Conservation (phyloP, 345 rosid genomes). For the Ceriops zippeliana region DNA sequence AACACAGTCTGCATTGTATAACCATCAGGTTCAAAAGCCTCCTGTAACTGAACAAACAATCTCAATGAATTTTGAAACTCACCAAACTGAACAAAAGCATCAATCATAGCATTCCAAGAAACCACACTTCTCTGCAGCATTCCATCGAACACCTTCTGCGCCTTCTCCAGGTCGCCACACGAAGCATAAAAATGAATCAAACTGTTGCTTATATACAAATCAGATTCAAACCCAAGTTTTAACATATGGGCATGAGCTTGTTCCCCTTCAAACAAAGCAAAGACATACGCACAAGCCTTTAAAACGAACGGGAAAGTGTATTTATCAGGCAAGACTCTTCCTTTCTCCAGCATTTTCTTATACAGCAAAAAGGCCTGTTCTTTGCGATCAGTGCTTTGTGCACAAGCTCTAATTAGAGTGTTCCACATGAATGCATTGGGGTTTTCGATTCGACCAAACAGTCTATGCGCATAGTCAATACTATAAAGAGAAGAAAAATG, state of each 20-base stretch:
- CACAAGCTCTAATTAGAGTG: slow-evolving; percentile 65
- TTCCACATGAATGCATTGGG: slow-evolving; percentile 77
- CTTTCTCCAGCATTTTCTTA: slow-evolving; percentile 44
- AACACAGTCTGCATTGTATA: slow-evolving; percentile 61
- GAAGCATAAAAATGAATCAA: slow-evolving; percentile 63
- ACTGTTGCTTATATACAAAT: slow-evolving; percentile 65
- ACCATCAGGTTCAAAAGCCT: slow-evolving; percentile 55
- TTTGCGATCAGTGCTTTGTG: slow-evolving; percentile 41
- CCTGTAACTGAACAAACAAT: slow-evolving; percentile 45
- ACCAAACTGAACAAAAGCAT: slow-evolving; percentile 53
- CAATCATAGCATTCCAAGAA: slow-evolving; percentile 67
- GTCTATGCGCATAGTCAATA: slow-evolving; percentile 40
- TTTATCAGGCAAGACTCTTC: slow-evolving; percentile 47
- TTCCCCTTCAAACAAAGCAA: slow-evolving; percentile 53
- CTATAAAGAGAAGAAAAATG: slow-evolving; percentile 41
- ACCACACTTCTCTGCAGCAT: slow-evolving; percentile 61
- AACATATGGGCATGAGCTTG: slow-evolving; percentile 58
- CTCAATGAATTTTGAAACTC: slow-evolving; percentile 45
- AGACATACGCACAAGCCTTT: slow-evolving; percentile 64
- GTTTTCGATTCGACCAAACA: slow-evolving; percentile 42
- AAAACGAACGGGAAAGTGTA: slow-evolving; percentile 72
- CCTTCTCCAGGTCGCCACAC: slow-evolving; percentile 49
- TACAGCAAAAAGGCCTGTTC: slow-evolving; percentile 48
- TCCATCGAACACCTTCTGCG: slow-evolving; percentile 49
- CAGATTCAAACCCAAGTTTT: slow-evolving; percentile 50